phyloP scores from a whole-genome alignment of 768 basidiomycete species.

The Daedalea quercina region DNA sequence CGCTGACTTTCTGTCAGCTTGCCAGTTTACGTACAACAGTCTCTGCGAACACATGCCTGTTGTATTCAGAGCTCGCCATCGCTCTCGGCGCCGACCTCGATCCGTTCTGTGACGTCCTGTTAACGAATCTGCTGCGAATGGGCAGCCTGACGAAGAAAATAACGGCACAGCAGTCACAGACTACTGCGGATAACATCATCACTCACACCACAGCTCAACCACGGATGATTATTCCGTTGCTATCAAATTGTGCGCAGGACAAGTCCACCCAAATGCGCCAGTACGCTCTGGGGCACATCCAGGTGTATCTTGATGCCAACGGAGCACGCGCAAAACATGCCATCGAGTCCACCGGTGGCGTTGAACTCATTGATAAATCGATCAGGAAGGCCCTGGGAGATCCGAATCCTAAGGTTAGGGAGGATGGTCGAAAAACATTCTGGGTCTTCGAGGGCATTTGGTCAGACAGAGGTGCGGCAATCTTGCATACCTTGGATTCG shows the following conservation, averaged over 20 bases:
- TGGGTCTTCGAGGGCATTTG: slow-evolving; percentile 79
- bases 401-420: slow-evolving; percentile 72
- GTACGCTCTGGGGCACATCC: slow-evolving; percentile 63
- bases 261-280: slow-evolving; percentile 75
- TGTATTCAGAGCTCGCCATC: slow-evolving; percentile 69
- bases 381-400: slow-evolving; percentile 73
- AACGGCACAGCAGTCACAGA: slow-evolving; percentile 79
- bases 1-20: slow-evolving; percentile 42
- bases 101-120: slow-evolving; percentile 68
- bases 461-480: slow-evolving; percentile 56
- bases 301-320: slow-evolving; percentile 68
- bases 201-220: slow-evolving; percentile 65
- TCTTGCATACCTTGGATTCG: slow-evolving; percentile 64
- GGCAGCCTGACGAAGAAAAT: slow-evolving; percentile 91
- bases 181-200: slow-evolving; percentile 60
- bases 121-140: slow-evolving; percentile 79
- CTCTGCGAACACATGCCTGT: slow-evolving; percentile 64
- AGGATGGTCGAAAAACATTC: slow-evolving; percentile 62
- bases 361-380: slow-evolving; percentile 68
- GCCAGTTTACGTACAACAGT: slow-evolving; percentile 89
- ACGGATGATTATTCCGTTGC: slow-evolving; percentile 56
- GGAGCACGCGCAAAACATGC: slow-evolving; percentile 51
- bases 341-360: slow-evolving; percentile 63
- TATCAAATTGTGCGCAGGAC: slow-evolving; percentile 67
- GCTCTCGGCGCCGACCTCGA: slow-evolving; percentile 67